These are phyloP conservation scores for Lentinula detonsa DNA, from an alignment of 768 basidiomycete genomes.

Conservation along the genomic window DNA sequence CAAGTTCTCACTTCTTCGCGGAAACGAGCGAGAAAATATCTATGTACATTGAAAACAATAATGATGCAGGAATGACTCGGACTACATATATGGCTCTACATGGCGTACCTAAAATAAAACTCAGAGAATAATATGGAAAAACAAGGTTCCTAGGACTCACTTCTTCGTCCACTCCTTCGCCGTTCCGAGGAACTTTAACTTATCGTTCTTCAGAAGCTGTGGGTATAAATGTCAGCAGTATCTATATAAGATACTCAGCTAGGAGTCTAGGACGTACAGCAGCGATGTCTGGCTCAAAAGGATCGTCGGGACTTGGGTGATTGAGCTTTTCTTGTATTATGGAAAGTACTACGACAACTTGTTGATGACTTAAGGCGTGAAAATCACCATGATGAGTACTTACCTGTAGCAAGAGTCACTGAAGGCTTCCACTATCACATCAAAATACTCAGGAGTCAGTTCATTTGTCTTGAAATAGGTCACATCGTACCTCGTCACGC, in stretches of 20 bases:
- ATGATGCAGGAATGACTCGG: no score
- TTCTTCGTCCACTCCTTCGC: constrained; percentile 88
- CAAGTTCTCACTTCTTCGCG: no score
- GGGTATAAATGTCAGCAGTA: no score
- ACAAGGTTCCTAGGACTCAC: constrained; percentile 28
- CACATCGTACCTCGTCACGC: constrained; percentile 64
- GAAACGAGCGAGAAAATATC: no score
- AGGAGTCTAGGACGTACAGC: constrained; percentile 61
- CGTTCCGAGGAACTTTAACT: constrained; percentile 61
- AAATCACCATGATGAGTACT: constrained; percentile 9
- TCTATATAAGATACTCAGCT: neutral
- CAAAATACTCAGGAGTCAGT: no score
- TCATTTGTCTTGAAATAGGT: no score
- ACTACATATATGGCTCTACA: no score
- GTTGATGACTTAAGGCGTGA: neutral
- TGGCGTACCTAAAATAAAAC: no score
- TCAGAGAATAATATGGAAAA: no score
- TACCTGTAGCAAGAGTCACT: constrained; percentile 65
- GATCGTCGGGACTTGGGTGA: constrained; percentile 84
- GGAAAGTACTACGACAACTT: constrained; percentile 50
- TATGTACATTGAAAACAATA: no score
- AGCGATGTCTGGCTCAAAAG: constrained; percentile 84
- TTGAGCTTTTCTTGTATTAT: constrained; percentile 82
- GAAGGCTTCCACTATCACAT: constrained; percentile 76
- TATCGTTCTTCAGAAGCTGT: constrained; percentile 74